These are phyloP conservation scores for Saturnispora diversa DNA, from an alignment of 805 yeast genomes.

Conservation along the genomic window DNA sequence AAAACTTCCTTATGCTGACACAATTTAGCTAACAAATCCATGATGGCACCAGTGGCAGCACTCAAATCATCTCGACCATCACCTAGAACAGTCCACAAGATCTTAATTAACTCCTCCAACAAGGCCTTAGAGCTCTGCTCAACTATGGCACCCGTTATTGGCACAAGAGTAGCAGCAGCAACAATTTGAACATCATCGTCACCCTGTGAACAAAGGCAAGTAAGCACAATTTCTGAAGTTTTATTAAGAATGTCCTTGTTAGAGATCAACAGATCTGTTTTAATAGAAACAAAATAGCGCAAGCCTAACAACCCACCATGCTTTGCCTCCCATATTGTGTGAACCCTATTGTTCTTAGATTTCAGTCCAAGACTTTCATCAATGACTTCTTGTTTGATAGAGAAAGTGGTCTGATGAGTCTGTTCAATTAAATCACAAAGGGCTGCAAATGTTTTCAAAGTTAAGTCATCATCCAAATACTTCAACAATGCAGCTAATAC, in stretches of 20 bases:
- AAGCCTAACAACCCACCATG: constrained; percentile 97
- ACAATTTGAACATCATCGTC: constrained; percentile 98
- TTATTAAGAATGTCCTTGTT: constrained; percentile 54
- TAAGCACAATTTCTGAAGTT: constrained; percentile 77
- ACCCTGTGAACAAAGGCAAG: constrained; percentile 89
- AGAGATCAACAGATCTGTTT: constrained; percentile 65
- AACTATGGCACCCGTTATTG: constrained; percentile 47
- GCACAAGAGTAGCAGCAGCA: constrained; percentile 86
- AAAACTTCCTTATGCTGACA: constrained; percentile 77
- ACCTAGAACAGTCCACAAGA: constrained; percentile 86
- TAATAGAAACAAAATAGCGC: constrained; percentile 82
- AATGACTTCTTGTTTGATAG: constrained; percentile 18
- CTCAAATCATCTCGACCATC: constrained; percentile 86
- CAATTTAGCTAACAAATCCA: constrained; percentile 84
- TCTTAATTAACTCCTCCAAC: constrained; percentile 44
- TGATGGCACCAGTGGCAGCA: constrained; percentile 90
- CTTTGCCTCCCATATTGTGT: constrained; percentile 83
- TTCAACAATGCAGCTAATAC: constrained; percentile 79
- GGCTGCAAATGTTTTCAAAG: constrained; percentile 54
- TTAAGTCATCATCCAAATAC: constrained; percentile 56
- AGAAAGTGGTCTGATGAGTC: constrained; percentile 20
- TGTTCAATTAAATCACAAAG: constrained; percentile 68
- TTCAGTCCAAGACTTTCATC: not conserved
- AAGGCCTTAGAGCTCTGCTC: constrained; percentile 33
- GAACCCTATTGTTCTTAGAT: constrained; percentile 31